Evolutionary conservation across 768 basidiomycete species (phyloP).

Genomic region (Rhodocollybia butyracea): DNA sequence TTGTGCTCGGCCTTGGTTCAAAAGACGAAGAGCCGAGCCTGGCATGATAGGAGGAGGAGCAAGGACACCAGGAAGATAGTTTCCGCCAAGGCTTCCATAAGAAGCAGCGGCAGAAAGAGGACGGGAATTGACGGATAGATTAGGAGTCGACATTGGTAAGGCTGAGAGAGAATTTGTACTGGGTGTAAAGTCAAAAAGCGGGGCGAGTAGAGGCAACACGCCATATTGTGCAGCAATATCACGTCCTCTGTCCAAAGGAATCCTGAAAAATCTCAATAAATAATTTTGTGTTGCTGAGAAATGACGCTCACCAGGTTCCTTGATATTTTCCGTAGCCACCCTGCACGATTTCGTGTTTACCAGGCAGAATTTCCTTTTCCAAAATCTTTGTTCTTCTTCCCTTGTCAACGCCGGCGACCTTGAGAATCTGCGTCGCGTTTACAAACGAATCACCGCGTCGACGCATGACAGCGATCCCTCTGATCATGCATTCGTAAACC

Average conservation of each 20-base stretch:
- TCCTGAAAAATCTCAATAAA: conserved; percentile 48
- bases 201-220: conserved; percentile 81
- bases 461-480: conserved; percentile 98
- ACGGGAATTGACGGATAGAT: conserved; percentile 50
- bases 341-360: conserved; percentile 97
- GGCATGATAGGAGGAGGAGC: conserved; percentile 87
- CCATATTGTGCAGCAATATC: conserved; percentile 92
- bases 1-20: conserved; percentile 84
- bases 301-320: conserved; percentile 93
- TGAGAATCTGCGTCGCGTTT: conserved; percentile 98
- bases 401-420: conserved; percentile 98
- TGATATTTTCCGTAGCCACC: conserved; percentile 99
- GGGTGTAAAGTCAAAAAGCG: conserved; percentile 92
- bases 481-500: conserved; percentile 98
- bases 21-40: conserved; percentile 77
- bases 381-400: conserved; percentile 94
- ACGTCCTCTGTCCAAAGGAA: conserved; percentile 90
- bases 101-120: conserved; percentile 70
- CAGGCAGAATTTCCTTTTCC: conserved; percentile 94
- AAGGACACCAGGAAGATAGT: conserved; percentile 54
- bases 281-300: conserved; percentile 68
- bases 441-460: conserved; percentile 92
- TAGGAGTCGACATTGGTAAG: conserved; percentile 52
- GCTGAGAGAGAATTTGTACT: conserved; percentile 66
- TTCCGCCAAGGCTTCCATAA: conserved; percentile 42